A percentile compares a stretch with the other conserved stretches of the same genome.
Evolutionary conservation across 2,329 filamentous ascomycete genomes (phyloP).

Genomic region (Xylariaceae sp.): DNA sequence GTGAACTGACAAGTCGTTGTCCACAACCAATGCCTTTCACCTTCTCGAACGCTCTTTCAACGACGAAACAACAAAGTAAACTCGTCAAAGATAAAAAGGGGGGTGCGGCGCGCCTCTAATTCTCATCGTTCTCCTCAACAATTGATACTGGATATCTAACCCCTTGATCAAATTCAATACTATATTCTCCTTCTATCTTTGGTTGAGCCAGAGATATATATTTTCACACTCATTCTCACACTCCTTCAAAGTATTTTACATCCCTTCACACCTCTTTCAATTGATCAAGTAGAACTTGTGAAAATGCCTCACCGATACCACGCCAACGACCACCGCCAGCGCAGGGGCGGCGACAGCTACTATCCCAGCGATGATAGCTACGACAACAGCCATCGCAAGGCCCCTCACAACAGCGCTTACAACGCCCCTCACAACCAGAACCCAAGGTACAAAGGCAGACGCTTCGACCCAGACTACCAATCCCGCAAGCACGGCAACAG

Average conservation of each 20-base stretch:
- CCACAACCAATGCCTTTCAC: background rate
- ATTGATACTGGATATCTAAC: background rate
- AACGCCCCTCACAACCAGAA: background rate
- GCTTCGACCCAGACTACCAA: constrained; percentile 10
- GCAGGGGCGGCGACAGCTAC: background rate
- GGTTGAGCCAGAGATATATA: background rate
- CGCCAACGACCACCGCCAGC: background rate
- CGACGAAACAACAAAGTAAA: no score
- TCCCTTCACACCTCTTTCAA: background rate
- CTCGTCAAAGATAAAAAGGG: no score
- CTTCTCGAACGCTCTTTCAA: background rate
- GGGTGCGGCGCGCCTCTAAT: no score
- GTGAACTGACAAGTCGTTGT: background rate
- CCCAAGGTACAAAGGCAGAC: constrained; percentile 6
- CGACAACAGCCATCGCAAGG: background rate
- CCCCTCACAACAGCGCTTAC: background rate
- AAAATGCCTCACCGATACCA: background rate
- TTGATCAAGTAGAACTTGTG: no score
- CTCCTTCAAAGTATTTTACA: background rate
- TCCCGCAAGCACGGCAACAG: background rate
- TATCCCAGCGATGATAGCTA: background rate
- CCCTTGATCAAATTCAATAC: background rate
- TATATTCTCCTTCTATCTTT: background rate
- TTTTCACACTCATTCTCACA: background rate
- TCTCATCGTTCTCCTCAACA: background rate